These are phyloP conservation scores for Naganishia vishniacii DNA, from an alignment of 768 basidiomycete species.

Conservation along the genomic window DNA sequence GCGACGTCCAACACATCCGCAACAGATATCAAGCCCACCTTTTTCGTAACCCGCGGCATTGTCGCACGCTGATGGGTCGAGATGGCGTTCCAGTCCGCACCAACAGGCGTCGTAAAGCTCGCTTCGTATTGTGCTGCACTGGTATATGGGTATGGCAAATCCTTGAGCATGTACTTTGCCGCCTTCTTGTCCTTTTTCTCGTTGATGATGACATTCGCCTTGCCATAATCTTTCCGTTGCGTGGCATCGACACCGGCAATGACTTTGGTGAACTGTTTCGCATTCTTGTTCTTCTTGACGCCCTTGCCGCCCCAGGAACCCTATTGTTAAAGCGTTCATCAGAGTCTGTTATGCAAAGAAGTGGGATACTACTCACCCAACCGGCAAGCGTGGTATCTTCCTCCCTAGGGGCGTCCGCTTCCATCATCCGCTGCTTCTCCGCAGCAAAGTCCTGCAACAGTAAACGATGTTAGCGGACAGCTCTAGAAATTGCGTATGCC, in stretches of 20 bases:
- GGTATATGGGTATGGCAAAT: slow-evolving; percentile 91
- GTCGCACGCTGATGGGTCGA: slow-evolving; percentile 60
- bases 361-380: slow-evolving; percentile 54
- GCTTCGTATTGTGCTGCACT: slow-evolving; percentile 87
- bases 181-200: slow-evolving; percentile 95
- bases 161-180: slow-evolving; percentile 77
- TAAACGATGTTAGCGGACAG: background rate
- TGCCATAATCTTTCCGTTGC: slow-evolving; percentile 74
- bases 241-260: slow-evolving; percentile 72
- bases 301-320: slow-evolving; percentile 89
- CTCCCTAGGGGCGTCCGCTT: slow-evolving; percentile 77
- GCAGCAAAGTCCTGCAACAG: slow-evolving; percentile 70
- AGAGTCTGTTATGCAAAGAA: slow-evolving; percentile 15
- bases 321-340: background rate
- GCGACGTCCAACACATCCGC: slow-evolving; percentile 38
- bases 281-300: slow-evolving; percentile 54
- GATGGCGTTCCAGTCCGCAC: slow-evolving; percentile 88
- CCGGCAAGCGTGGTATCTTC: slow-evolving; percentile 88
- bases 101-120: slow-evolving; percentile 71
- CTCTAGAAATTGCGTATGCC: no score
- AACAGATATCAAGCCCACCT: slow-evolving; percentile 51
- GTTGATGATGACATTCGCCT: slow-evolving; percentile 86
- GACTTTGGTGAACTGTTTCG: slow-evolving; percentile 65
- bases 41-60: slow-evolving; percentile 77
- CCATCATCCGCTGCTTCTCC: slow-evolving; percentile 73